Conservation (phyloP, 805 yeast species). For the Phaffomyces opuntiae region DNA sequence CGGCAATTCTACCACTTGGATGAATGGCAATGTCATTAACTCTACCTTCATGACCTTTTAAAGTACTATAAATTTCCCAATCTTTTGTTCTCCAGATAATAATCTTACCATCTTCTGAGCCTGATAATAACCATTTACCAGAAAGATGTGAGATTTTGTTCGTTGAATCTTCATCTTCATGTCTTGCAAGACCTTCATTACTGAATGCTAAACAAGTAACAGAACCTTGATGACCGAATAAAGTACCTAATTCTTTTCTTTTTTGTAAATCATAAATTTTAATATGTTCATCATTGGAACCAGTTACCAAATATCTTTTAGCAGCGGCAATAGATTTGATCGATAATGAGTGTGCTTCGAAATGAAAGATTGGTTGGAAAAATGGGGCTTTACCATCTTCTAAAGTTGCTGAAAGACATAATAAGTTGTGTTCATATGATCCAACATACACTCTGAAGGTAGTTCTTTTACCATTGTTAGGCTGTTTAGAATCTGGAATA, state of each 20-base stretch:
- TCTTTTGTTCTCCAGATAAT: slow-evolving; percentile 93
- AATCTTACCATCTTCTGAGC: slow-evolving; percentile 85
- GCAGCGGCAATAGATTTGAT: slow-evolving; percentile 81
- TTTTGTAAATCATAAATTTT: slow-evolving; percentile 90
- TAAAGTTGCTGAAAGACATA: slow-evolving; percentile 74
- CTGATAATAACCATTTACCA: slow-evolving; percentile 89
- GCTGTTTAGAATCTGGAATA: slow-evolving; percentile 10
- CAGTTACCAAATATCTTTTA: slow-evolving; percentile 81
- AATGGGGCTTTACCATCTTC: slow-evolving; percentile 46
- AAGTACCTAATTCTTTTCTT: slow-evolving; percentile 87
- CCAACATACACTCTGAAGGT: slow-evolving; percentile 81
- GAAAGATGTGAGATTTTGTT: slow-evolving; percentile 21
- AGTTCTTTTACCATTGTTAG: slow-evolving; percentile 20
- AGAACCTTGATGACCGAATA: slow-evolving; percentile 85
- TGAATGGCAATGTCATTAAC: slow-evolving; percentile 85
- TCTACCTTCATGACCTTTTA: slow-evolving; percentile 85
- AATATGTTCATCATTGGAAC: slow-evolving; percentile 93
- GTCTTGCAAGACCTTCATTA: slow-evolving; percentile 32
- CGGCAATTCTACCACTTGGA: slow-evolving; percentile 83
- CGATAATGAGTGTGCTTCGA: slow-evolving; percentile 88
- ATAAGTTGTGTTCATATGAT: slow-evolving; percentile 87
- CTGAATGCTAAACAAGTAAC: slow-evolving; percentile 74
- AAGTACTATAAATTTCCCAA: slow-evolving; percentile 86
- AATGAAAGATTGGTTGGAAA: slow-evolving; percentile 92
- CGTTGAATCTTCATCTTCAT: slow-evolving; percentile 5